Evolutionary conservation across 129 eudicot species (phyloP).

Genomic region (Silybum marianum): DNA sequence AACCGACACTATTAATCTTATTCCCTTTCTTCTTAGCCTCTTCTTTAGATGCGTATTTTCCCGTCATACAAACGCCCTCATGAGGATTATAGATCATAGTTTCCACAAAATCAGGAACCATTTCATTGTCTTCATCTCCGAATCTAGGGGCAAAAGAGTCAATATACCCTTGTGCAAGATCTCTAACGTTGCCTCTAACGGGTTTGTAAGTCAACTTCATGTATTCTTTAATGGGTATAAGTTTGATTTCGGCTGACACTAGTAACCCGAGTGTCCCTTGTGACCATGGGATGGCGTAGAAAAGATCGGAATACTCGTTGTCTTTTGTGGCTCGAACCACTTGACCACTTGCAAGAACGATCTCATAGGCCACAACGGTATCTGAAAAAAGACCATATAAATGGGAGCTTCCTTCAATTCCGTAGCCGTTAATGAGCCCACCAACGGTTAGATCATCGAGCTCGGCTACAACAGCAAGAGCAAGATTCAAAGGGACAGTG

Average conservation of each 20-base stretch:
- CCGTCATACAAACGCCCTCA: conserved; percentile 86
- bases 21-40: conserved; percentile 87
- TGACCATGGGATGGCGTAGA: conserved; percentile 97
- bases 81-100: conserved; percentile 77
- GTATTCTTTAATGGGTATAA: conserved; percentile 88
- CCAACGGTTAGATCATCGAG: conserved; percentile 99
- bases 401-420: conserved; percentile 98
- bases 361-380: conserved; percentile 94
- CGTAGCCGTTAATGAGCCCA: conserved; percentile 95
- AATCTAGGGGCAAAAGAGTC: conserved; percentile 91
- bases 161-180: conserved; percentile 80
- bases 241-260: conserved; percentile 92
- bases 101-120: conserved; percentile 93
- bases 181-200: conserved; percentile 68
- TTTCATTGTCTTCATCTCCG: conserved; percentile 73
- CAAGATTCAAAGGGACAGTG: conserved; percentile 86
- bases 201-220: conserved; percentile 92
- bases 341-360: conserved; percentile 77
- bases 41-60: conserved; percentile 63
- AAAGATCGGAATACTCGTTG: conserved; percentile 89
- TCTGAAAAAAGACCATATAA: conserved; percentile 95
- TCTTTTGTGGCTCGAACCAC: conserved; percentile 94
- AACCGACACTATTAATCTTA: conserved; percentile 65
- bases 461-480: conserved; percentile 98
- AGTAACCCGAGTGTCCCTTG: conserved; percentile 97